phyloP scores from a whole-genome alignment of 2,329 filamentous ascomycete species.

The Zasmidium citrigriseum region DNA sequence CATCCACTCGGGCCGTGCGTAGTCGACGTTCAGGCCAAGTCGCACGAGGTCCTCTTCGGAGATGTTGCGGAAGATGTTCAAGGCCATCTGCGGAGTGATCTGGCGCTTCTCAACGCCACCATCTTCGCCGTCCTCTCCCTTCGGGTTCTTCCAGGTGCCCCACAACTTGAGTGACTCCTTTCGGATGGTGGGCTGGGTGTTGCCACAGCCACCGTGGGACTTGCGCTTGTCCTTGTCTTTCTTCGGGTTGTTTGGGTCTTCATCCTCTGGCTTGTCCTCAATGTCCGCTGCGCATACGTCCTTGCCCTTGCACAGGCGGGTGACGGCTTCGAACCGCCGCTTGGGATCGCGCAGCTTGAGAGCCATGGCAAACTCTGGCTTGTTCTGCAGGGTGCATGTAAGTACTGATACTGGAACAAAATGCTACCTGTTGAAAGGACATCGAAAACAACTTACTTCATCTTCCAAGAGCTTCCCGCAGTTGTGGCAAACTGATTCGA shows the following conservation, averaged over 20 bases:
- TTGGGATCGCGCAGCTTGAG: conserved; percentile 88
- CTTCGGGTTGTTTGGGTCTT: conserved; percentile 62
- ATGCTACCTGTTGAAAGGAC: conserved; percentile 13
- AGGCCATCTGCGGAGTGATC: conserved; percentile 80
- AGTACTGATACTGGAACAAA: conserved; percentile 42
- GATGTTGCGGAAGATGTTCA: conserved; percentile 85
- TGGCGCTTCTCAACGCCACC: conserved; percentile 75
- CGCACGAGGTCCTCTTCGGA: conserved; percentile 77
- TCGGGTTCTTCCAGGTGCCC: conserved; percentile 69
- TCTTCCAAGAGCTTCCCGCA: conserved; percentile 97
- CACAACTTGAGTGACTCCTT: conserved; percentile 83
- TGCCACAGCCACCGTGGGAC: conserved; percentile 88
- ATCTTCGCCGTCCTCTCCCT: conserved; percentile 67
- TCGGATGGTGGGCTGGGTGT: conserved; percentile 82
- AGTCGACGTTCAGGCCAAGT: conserved; percentile 91
- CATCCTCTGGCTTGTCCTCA: conserved; percentile 64
- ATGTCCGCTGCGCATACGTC: conserved; percentile 82
- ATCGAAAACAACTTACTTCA: conserved; percentile 77
- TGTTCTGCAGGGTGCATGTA: conserved; percentile 63
- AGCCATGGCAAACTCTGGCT: conserved; percentile 79
- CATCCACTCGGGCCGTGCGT: conserved; percentile 98
- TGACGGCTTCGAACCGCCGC: conserved; percentile 87
- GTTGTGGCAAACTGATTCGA: conserved; percentile 98
- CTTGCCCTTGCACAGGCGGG: conserved; percentile 89
- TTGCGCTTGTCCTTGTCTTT: conserved; percentile 56